These are phyloP conservation scores for Piper longum DNA, from an alignment of 164 flowering plant species.

Conservation along the genomic window DNA sequence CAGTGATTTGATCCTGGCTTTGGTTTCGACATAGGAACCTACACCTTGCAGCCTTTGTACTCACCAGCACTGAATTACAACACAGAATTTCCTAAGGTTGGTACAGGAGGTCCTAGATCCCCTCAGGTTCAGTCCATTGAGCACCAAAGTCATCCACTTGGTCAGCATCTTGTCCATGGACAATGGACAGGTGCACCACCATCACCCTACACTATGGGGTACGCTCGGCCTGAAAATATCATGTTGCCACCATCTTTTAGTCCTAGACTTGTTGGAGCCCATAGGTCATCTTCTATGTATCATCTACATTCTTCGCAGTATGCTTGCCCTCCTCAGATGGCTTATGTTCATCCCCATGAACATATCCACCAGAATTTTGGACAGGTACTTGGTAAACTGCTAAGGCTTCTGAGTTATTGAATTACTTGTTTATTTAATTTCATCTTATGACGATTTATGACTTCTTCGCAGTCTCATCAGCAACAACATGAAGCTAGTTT, in stretches of 20 bases:
- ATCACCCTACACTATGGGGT: conserved; percentile 42
- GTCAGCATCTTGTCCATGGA: conserved; percentile 59
- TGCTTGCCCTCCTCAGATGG: conserved; percentile 72
- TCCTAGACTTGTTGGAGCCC: conserved; percentile 60
- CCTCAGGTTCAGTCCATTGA: conserved; percentile 59
- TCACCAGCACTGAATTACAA: conserved; percentile 83
- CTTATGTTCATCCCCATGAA: conserved; percentile 66
- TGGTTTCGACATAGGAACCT: conserved; percentile 77
- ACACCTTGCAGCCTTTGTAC: conserved; percentile 80
- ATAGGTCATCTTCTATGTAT: conserved; percentile 53
- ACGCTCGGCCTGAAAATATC: conserved; percentile 70
- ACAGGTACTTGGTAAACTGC: conserved; percentile 38
- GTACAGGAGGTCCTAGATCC: conserved; percentile 44
- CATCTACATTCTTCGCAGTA: conserved; percentile 60
- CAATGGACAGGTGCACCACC: conserved; percentile 56
- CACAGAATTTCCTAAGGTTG: conserved; percentile 96
- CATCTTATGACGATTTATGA: neutral
- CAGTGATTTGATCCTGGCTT: conserved; percentile 99
- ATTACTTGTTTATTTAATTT: neutral
- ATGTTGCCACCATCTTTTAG: conserved; percentile 42
- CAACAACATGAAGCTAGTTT: conserved; percentile 79
- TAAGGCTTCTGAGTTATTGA: no score
- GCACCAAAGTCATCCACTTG: conserved; percentile 36
- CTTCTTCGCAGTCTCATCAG: conserved; percentile 54
- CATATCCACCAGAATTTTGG: conserved; percentile 59